Conservation (phyloP, 2,329 filamentous ascomycete genomes). For the Scedosporium apiospermum region DNA sequence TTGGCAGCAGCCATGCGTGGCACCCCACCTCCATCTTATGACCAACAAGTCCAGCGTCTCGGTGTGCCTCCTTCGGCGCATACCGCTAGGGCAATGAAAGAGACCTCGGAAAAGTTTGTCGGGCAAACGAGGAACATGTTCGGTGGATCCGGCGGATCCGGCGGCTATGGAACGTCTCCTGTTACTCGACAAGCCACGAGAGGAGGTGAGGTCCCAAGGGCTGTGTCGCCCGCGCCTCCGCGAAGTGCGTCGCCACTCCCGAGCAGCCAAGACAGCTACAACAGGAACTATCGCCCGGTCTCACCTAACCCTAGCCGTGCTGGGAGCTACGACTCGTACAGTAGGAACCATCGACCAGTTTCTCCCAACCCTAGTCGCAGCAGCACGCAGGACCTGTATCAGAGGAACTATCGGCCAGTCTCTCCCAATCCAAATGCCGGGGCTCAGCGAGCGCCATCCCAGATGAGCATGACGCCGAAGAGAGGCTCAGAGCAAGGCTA, state of each 20-base stretch:
- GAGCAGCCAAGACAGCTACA: slow-evolving; percentile 32
- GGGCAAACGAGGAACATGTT: slow-evolving; percentile 78
- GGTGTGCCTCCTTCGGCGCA: slow-evolving; percentile 87
- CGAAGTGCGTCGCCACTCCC: slow-evolving; percentile 57
- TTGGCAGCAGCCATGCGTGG: slow-evolving; percentile 52
- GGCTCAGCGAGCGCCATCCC: slow-evolving; percentile 24
- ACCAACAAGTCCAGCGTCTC: slow-evolving; percentile 65
- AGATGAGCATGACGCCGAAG: slow-evolving; percentile 29
- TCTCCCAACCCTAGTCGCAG: slow-evolving; percentile 56
- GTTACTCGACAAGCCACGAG: slow-evolving; percentile 50
- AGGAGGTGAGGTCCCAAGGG: slow-evolving; percentile 47
- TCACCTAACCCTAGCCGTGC: slow-evolving; percentile 54
- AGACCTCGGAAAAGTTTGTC: slow-evolving; percentile 82
- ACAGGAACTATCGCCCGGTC: slow-evolving; percentile 33
- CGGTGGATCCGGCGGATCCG: slow-evolving; percentile 24
- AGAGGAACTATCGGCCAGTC: slow-evolving; percentile 25
- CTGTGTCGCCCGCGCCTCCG: slow-evolving; percentile 59
- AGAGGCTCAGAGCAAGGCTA: slow-evolving; percentile 40
- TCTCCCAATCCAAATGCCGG: slow-evolving; percentile 2
- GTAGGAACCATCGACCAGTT: slow-evolving; percentile 33
- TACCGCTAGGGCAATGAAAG: slow-evolving; percentile 90
- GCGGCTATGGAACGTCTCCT: slow-evolving; percentile 18
- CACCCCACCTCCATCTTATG: slow-evolving; percentile 82
- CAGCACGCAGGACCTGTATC: slow-evolving; percentile 21
- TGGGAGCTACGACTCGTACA: slow-evolving; percentile 25